Percentiles rank a stretch among this genome's conserved stretches.
Conservation (phyloP, 164 flowering plant genomes). For the Umbellularia californica region DNA sequence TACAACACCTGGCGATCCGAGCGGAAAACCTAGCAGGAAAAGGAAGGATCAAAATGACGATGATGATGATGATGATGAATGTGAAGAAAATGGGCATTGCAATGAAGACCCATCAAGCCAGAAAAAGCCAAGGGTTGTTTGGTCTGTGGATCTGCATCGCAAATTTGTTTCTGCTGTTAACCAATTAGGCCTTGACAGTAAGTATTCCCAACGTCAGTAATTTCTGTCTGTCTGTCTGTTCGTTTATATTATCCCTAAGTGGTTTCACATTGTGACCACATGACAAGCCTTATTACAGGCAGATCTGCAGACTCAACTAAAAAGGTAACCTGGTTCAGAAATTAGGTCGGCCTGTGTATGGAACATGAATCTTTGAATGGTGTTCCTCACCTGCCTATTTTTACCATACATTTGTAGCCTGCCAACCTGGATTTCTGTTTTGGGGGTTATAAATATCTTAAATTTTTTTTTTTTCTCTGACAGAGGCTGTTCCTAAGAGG, state of each 20-base stretch:
- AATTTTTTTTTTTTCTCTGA: slow-evolving; percentile 1
- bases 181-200: slow-evolving; percentile 82
- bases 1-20: slow-evolving; percentile 26
- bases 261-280: not conserved
- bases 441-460: not conserved
- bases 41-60: slow-evolving; percentile 68
- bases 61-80: slow-evolving; percentile 65
- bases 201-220: slow-evolving; percentile 18
- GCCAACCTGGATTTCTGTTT: not conserved
- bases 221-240: not conserved
- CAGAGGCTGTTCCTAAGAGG: slow-evolving; percentile 96
- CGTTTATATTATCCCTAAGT: not conserved
- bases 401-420: not conserved
- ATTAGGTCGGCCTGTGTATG: not conserved
- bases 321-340: not conserved
- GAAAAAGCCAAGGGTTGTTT: slow-evolving; percentile 86
- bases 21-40: slow-evolving; percentile 48
- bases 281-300: not conserved
- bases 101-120: slow-evolving; percentile 64
- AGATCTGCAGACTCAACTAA: not conserved
- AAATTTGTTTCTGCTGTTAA: slow-evolving; percentile 84
- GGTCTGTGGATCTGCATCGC: slow-evolving; percentile 83
- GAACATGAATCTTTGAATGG: not conserved
- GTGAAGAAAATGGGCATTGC: slow-evolving; percentile 45
- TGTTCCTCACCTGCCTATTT: not conserved